Evolutionary conservation across 2,329 filamentous ascomycete genomes (phyloP), one percentile per base, ranked within the genome.

Genomic region (Colletotrichum sp.): DNA sequence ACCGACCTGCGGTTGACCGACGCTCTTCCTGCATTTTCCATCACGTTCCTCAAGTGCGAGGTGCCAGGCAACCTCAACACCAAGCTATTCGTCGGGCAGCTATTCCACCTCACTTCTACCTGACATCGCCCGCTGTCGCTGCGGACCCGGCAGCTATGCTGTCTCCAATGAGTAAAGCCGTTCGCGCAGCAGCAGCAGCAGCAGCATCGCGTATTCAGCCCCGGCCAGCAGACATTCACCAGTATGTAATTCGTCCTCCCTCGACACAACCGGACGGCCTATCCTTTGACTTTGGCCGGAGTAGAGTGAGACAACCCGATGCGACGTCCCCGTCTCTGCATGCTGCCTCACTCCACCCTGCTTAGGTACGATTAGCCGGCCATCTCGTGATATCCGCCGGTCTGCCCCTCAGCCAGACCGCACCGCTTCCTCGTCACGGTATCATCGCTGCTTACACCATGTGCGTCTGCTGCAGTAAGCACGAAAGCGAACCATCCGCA

Each of bases 291-390:
- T 55, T 57, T 38, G 8, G 34, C 57, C 55, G 64, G 13, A 68
- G 36, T 24, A 32, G 28, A 73, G 64, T 73, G 73, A 75, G 73
- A 73, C 70, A 58, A 34, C 21, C 73, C 73, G 65, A 75, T 73
- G 70, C 58, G 43, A 73, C 58, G 38, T 38, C 64, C 58, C 73
- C 64, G 30, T 73, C 16, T n/a, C 72, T 60, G 68, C 68, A 67
- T 57, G 63, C 57, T 63, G 32, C 43, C n/a, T 57, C 58, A 24
- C 69, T 67, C 72, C 55, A 67, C 63, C 55, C 15, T 6, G 18
- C 16, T 34, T 36, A 57, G 57, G 12, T 10, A 38, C 36, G 36
- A 38, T 18, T 18, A 24, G 38, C 32, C 26, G 52, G 63, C 21
- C 26, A 72, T 68, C 57, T 64, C 18, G 34, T 52, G 32, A 71